Base-by-base conservation (phyloP, 2,329 filamentous ascomycete species). In the Pestalotiopsis sp. region DNA sequence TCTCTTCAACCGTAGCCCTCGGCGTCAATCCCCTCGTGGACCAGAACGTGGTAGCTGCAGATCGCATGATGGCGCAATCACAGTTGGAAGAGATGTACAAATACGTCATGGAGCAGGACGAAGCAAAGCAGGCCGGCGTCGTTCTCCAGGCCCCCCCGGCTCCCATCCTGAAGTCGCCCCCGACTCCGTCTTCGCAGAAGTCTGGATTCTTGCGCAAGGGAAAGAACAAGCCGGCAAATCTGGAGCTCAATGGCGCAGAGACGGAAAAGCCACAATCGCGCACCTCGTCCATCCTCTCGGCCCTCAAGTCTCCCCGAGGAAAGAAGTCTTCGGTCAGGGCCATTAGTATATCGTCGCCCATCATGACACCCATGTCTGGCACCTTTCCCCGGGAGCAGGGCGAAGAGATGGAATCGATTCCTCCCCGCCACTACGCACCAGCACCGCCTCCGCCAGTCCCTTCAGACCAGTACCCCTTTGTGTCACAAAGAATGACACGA, bases 31-130 rank as follows among this genome's bases (percentile, higher is more conserved):
- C 86, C 17, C 89, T 88, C 24, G 92, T 98, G 68, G 94, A 98
- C 78, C 89, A 91, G 68, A 86, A 86, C 68, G 87, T 97, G 17
- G 86, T 98, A 26, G 88, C 91, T 68, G 86, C 88, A 69, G 93
- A 97, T 79, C 89, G 87, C 77, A 85, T 87, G 75, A 91, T 91
- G 82, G 90, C 93, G 70, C 90, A 96, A 78, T 85, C 91, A 71
- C 92, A 97, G 78, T 89, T 98, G 79, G 94, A 97, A 78, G 89
- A 93, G 74, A 89, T 98, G 78, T 98, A 98, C 81, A 94, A 91
- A 70, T 92, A 94, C 72, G 94, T 97, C 71, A 92, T 97, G 90
- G 93, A 94, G 78, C 92, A 97, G 73, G 94, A 98, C 75, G 88
- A 87, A 68, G 88, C 88, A 64, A 91, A 90, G 77, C 82, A 85